Evolutionary conservation across 176 grass and related monocot species (phyloP), one percentile per base, ranked within the genome.

Genomic region (Saccharum officinarum): DNA sequence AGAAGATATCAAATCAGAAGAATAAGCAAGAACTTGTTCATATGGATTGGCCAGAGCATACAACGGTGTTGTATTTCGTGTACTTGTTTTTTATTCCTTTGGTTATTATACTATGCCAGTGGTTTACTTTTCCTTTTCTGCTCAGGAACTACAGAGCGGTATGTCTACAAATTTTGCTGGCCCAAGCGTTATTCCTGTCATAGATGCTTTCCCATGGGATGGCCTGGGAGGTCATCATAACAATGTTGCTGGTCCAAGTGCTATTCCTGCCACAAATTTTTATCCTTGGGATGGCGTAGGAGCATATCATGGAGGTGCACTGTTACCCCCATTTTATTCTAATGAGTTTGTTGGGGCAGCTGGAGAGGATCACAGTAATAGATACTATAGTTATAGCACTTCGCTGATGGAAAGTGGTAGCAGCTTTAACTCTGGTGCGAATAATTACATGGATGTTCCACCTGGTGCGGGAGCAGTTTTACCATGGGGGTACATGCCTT

Each of bases 11-110:
- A n/a, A 79, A 83, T 86, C 80, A 86, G 39, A 93, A 90, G 75
- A 86, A 92, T 70, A 95, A 95, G 67, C 85, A 91, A 81, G 87
- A 69, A 74, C 22, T 77, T 82, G 59, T 80, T 85, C 75, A 87
- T 87, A 83, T 73, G 20, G 41, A 87, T 67, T 94, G 68, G 80
- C 33, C 30, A 74, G 83, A 77, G 25, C 87, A 88, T 62, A 36
- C 80, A 80, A 89, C 86, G 87, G 95, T 94, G 67, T 28, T 40
- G 67, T 86, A 50, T 41, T 81, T 73, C 28, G 11, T n/a, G 8
- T 59, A 46, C 83, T 80, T 82, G 16, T 36, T 84, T 75, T 77
- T 31, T 10, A 8, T 52, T n/a, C 33, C 30, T 44, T 70, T 72
- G 11, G 3, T 84, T 67, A n/a, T 14, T 67, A 26, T 78, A 80